phyloP scores from a whole-genome alignment of 2,329 filamentous ascomycete genomes.

The Monosporascus sp. region DNA sequence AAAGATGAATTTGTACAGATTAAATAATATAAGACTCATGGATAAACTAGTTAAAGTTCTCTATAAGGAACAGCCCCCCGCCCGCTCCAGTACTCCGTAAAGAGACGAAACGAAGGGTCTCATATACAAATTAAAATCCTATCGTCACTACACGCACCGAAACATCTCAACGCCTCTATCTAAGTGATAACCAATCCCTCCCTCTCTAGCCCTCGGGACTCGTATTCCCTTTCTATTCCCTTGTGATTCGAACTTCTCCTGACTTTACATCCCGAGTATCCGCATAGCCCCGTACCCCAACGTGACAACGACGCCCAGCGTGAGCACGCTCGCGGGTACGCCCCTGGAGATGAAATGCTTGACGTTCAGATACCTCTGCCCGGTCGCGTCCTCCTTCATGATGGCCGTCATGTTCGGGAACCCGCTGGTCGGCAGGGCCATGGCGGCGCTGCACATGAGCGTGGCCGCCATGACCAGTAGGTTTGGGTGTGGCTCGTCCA shows the following conservation, averaged over 20 bases:
- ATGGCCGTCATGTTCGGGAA: conserved; percentile 99
- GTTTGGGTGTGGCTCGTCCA: conserved; percentile 90
- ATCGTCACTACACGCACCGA: not conserved
- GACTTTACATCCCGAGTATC: conserved; percentile 34
- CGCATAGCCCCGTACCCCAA: conserved; percentile 90
- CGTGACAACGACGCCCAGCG: conserved; percentile 76
- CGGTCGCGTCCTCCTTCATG: conserved; percentile 97
- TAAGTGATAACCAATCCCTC: no score
- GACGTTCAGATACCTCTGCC: conserved; percentile 85
- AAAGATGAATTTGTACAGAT: no score
- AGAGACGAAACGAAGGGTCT: no score
- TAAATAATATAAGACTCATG: no score
- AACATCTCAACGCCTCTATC: not conserved
- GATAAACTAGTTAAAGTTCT: no score
- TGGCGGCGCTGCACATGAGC: conserved; percentile 95
- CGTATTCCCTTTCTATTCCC: no score
- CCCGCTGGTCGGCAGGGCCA: conserved; percentile 91
- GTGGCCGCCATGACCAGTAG: conserved; percentile 91
- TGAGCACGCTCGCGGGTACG: conserved; percentile 77
- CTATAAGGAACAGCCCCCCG: no score
- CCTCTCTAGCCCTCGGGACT: no score
- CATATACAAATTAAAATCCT: not conserved
- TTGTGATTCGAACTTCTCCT: no score
- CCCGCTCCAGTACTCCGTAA: no score
- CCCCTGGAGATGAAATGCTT: conserved; percentile 94